Conservation (phyloP, 1,284 basidiomycete genomes). For the Leccinum angustisporum region DNA sequence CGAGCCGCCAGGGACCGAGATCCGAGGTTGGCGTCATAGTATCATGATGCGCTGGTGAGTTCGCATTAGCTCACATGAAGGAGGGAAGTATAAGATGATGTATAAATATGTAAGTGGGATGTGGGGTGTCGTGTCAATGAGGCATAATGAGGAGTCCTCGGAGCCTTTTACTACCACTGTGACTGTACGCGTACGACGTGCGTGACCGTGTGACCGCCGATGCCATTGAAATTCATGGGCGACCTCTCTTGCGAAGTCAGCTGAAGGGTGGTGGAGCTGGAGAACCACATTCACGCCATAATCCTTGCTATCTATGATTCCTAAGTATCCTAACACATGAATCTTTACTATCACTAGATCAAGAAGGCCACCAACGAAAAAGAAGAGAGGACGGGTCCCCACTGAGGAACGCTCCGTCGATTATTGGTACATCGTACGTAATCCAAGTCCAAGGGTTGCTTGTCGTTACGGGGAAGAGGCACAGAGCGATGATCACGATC, state of each 20-base stretch:
- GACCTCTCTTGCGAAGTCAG: too few species aligned
- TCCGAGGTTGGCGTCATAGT: too few species aligned
- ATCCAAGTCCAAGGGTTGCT: not conserved
- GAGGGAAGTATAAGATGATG: too few species aligned
- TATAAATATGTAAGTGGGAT: too few species aligned
- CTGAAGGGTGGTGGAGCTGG: not conserved
- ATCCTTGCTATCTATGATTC: not conserved
- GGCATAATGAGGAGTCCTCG: too few species aligned
- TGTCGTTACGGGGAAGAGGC: not conserved
- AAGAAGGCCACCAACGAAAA: not conserved
- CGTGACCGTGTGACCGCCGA: too few species aligned
- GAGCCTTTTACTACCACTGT: too few species aligned
- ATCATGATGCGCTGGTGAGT: too few species aligned
- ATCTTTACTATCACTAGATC: not conserved
- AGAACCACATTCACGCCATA: not conserved
- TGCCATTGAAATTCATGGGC: not conserved
- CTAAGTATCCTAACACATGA: not conserved
- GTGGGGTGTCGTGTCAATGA: too few species aligned
- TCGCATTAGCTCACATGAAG: too few species aligned
- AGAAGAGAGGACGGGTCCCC: not conserved
- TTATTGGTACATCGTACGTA: not conserved
- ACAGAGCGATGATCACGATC: constrained; percentile 2
- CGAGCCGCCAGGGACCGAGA: too few species aligned
- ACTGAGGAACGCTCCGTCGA: not conserved
- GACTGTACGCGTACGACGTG: too few species aligned